Percentiles rank a stretch among this genome's conserved stretches.
Conservation (phyloP, 1,284 basidiomycete species). For the Cryptococcus sp. region DNA sequence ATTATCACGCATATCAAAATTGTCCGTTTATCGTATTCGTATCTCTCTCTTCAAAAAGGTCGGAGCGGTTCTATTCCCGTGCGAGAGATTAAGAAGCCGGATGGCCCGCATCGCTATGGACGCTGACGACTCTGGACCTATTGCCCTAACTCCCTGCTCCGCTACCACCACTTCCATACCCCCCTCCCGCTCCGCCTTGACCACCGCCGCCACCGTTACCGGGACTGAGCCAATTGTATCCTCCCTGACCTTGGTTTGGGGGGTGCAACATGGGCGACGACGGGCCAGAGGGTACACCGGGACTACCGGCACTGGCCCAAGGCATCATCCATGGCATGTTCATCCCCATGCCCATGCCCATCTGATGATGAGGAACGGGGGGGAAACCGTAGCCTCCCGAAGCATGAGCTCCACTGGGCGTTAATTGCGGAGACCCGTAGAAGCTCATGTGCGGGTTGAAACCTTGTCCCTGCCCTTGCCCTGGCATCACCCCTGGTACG, state of each 20-base stretch:
- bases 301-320: not conserved
- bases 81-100: too few relatives aligned
- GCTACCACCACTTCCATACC: conserved; percentile 5
- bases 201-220: not conserved
- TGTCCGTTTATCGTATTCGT: too few relatives aligned
- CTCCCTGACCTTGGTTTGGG: conserved; percentile 1
- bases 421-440: conserved; percentile 4
- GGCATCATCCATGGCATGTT: conserved; percentile 12
- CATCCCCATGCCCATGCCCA: conserved; percentile 4
- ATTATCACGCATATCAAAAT: too few relatives aligned
- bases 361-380: conserved; percentile 1
- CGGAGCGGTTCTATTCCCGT: too few relatives aligned
- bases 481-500: not conserved
- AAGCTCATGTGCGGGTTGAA: not conserved
- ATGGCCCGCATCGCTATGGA: not conserved
- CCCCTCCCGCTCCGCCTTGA: conserved; percentile 5
- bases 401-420: not conserved
- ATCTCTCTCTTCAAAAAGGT: too few relatives aligned
- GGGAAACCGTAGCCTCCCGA: not conserved
- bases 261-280: not conserved
- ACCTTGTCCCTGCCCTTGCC: not conserved
- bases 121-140: not conserved
- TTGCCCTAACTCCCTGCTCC: not conserved
- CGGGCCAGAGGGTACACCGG: conserved; percentile 3
- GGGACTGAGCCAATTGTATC: conserved; percentile 9